phyloP scores from a whole-genome alignment of 2,329 filamentous ascomycete species.

The Penicillium polonicum region DNA sequence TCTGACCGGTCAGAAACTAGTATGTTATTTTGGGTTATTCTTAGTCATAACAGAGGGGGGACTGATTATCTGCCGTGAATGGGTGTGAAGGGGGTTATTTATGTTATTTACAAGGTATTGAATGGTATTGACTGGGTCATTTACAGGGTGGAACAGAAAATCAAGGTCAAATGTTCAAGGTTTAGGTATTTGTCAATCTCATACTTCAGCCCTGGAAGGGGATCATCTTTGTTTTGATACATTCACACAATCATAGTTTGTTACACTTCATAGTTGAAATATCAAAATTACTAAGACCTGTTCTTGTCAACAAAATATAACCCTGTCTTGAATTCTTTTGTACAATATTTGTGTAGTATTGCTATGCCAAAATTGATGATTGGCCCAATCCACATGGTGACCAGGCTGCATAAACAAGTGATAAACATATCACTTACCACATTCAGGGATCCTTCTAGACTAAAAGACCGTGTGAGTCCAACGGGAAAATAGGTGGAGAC shows the following conservation, averaged over 20 bases:
- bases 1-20: conserved; percentile 12
- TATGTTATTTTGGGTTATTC: conserved; percentile 9
- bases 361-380: conserved; percentile 8
- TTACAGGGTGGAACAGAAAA: not conserved
- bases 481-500: conserved; percentile 13
- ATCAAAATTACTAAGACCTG: not conserved
- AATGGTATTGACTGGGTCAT: not conserved
- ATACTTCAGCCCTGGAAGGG: not conserved
- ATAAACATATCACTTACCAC: conserved; percentile 18
- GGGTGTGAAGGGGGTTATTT: not conserved
- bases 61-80: not conserved
- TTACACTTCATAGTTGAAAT: not conserved
- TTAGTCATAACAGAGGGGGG: not conserved
- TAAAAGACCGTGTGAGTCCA: conserved; percentile 6
- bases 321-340: not conserved
- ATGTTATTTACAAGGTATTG: not conserved
- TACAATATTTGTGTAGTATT: not conserved
- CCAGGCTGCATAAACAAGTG: conserved; percentile 16
- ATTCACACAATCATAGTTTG: not conserved
- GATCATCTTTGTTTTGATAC: not conserved
- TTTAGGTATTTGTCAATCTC: not conserved
- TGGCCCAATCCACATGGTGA: conserved; percentile 12
- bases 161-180: not conserved
- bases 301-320: not conserved
- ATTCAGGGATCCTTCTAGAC: conserved; percentile 7